These are phyloP conservation scores for Fonsecaea erecta DNA, from an alignment of 2,329 filamentous ascomycete species.

Conservation along the genomic window DNA sequence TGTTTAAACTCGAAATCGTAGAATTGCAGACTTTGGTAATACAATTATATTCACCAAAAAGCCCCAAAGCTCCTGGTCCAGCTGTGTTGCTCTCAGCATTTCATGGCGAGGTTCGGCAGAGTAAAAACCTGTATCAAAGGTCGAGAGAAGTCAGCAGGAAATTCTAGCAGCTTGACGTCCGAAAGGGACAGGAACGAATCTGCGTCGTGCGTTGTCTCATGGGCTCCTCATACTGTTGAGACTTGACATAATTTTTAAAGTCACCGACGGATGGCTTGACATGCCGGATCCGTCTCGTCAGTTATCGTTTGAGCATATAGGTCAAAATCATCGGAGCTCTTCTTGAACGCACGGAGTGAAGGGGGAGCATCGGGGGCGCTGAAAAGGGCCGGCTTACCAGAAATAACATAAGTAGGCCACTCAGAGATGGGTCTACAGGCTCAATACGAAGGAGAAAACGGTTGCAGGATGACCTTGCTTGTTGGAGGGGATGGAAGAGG, in stretches of 20 bases:
- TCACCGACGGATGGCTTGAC: conserved; percentile 34
- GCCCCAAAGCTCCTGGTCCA: not conserved
- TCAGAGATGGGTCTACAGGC: not conserved
- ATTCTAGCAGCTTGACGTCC: not conserved
- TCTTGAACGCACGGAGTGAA: not conserved
- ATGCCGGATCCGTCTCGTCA: conserved; percentile 31
- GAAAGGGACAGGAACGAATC: not conserved
- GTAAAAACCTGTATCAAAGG: not conserved
- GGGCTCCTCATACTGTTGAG: conserved; percentile 36
- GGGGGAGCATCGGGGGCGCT: not conserved
- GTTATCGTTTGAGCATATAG: conserved; percentile 33
- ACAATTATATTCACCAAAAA: not conserved
- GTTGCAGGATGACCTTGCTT: no score
- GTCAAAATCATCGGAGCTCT: conserved; percentile 31
- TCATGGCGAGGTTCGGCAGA: not conserved
- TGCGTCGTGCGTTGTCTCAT: not conserved
- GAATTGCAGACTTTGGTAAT: conserved; percentile 18
- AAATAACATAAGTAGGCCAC: not conserved
- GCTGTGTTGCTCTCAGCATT: not conserved
- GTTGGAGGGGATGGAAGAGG: not conserved
- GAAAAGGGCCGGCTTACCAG: conserved; percentile 13
- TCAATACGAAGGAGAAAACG: not conserved
- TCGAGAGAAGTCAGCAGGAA: not conserved
- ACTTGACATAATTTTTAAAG: conserved; percentile 35
- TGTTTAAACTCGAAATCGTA: conserved; percentile 3